Percentiles rank a stretch among this genome's conserved stretches.
phyloP scores from a whole-genome alignment of 345 rosid genomes.

The Litchi chinensis region DNA sequence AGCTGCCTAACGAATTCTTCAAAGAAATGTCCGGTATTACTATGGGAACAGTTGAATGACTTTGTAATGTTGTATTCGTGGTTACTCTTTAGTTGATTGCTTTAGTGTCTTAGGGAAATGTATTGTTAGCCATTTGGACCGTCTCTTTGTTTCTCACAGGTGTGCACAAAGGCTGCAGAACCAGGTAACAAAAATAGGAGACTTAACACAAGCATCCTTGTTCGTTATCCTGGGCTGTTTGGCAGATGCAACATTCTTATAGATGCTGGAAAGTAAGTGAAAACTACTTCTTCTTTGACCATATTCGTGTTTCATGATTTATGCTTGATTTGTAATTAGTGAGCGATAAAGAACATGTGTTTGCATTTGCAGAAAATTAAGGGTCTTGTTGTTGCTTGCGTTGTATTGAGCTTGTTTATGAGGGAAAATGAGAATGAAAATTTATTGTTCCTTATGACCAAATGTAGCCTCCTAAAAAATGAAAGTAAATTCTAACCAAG shows the following conservation, averaged over 20 bases:
- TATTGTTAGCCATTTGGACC: slow-evolving; percentile 13
- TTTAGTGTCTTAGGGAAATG: background rate
- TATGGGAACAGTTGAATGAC: background rate
- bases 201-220: slow-evolving; percentile 75
- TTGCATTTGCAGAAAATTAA: background rate
- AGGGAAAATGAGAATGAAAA: background rate
- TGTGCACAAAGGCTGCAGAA: slow-evolving; percentile 75
- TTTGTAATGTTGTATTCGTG: background rate
- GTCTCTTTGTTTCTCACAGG: slow-evolving; percentile 43
- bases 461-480: background rate
- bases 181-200: slow-evolving; percentile 80
- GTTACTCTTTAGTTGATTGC: slow-evolving; percentile 10
- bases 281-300: background rate
- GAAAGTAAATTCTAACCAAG: background rate
- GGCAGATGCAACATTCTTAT: slow-evolving; percentile 65
- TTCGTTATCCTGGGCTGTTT: slow-evolving; percentile 53
- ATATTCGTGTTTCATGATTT: background rate
- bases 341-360: background rate
- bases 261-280: slow-evolving; percentile 94
- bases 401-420: background rate
- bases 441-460: background rate
- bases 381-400: background rate
- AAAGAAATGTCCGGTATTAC: slow-evolving; percentile 75
- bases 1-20: slow-evolving; percentile 86
- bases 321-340: background rate